Conservation (phyloP, 345 rosid species). For the Acer campestre region DNA sequence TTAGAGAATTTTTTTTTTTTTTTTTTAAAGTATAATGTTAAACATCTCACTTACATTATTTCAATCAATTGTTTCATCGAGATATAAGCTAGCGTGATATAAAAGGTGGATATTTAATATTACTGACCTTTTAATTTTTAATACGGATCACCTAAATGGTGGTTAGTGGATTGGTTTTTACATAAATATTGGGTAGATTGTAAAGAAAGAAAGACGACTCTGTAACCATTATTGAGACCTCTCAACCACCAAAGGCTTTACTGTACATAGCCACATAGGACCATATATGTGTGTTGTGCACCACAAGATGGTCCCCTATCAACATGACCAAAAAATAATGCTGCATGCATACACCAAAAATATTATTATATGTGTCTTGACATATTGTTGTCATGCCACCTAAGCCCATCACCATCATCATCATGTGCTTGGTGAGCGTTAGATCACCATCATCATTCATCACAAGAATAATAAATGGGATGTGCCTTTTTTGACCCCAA, state of each 20-base stretch:
- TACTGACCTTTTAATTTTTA: neutral
- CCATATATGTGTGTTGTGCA: slow-evolving; percentile 1
- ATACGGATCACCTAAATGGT: neutral
- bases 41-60: too few relatives aligned
- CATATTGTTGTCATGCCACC: slow-evolving; percentile 44
- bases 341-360: neutral
- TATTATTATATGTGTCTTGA: slow-evolving; percentile 3
- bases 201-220: neutral
- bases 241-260: neutral
- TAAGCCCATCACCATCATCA: slow-evolving; percentile 26
- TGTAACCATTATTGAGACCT: neutral
- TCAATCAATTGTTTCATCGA: too few relatives aligned
- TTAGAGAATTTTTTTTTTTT: too few relatives aligned
- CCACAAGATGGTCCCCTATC: slow-evolving; percentile 37
- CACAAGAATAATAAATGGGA: neutral
- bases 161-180: neutral
- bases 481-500: neutral
- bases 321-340: slow-evolving; percentile 10
- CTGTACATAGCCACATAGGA: neutral
- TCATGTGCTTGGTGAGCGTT: slow-evolving; percentile 41
- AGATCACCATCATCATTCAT: slow-evolving; percentile 35
- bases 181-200: neutral
- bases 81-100: too few relatives aligned
- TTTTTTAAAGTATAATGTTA: too few relatives aligned
- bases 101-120: too few relatives aligned